Base-by-base conservation (phyloP, 2,329 filamentous ascomycete genomes). In the Bipolaris zeicola region DNA sequence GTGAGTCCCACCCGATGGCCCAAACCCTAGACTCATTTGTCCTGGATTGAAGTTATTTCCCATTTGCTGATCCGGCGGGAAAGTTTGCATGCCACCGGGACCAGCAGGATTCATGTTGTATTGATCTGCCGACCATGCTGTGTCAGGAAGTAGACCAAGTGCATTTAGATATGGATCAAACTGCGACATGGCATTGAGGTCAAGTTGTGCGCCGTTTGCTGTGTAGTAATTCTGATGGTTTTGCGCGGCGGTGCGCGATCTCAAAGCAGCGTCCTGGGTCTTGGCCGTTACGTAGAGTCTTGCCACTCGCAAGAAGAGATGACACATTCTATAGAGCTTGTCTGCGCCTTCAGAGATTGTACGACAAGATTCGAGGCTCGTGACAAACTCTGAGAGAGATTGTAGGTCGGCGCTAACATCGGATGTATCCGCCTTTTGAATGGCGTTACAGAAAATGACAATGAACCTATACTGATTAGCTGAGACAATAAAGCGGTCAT, bases 131-230 rank as follows among this genome's bases (percentile, higher is more conserved):
- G 62, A 65, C 68, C 50, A 74, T 2, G 62, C 53, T 2, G 64
- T 55, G 36, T 72, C 74, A 0, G 83, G 82, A 60, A 86, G 84
- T 56, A 89, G 80, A 0, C 87, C 87, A 14, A 89, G 78, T 20
- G 87, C 86, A 63, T 80, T 84, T 1, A 89, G 78, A 64, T 89
- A 89, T 55, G 84, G 83, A 61, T 89, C 85, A 58, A 89, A 87
- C n/a, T 74, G 69, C 6, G 67, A 66, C 64, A 73, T 73, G 14
- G 66, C 57, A 42, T 57, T 69, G 37, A 65, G 39, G 39, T 72
- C 67, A 10, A 70, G 52, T 16, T 62, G 60, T 3, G 55, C 55
- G 26, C 54, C 50, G 34, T 61, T 56, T 6, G 58, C 24, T 5
- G 62, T 63, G 26, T 65, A 66, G 44, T 59, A 67, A 8, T 51